Evolutionary conservation across 208 protist genomes (phyloP).

Genomic region (Strigomonas culicis): DNA sequence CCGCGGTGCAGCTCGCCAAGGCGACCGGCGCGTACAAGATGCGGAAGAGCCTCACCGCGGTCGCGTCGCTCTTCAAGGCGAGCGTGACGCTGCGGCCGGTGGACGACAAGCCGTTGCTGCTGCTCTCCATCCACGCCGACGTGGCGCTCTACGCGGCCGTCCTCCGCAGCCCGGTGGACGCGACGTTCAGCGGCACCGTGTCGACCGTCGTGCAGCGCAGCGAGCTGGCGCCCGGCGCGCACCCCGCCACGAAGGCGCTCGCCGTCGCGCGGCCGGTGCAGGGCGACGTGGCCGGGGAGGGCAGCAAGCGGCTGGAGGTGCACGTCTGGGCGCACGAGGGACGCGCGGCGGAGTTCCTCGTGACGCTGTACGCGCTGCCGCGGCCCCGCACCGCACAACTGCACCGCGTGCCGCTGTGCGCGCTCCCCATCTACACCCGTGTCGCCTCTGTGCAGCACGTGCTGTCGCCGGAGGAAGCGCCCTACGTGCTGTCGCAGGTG

Average conservation of each 20-base stretch:
- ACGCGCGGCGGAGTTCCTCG: constrained; percentile 30
- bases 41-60: constrained; percentile 31
- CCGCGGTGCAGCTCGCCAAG: constrained; percentile 37
- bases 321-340: constrained; percentile 60
- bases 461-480: constrained; percentile 18
- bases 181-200: constrained; percentile 45
- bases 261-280: constrained; percentile 20
- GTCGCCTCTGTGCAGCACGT: constrained; percentile 26
- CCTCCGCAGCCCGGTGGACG: constrained; percentile 33
- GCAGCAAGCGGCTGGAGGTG: constrained; percentile 36
- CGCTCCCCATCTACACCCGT: constrained; percentile 66
- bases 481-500: constrained; percentile 39
- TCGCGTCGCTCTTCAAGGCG: constrained; percentile 64
- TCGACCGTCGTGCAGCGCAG: constrained; percentile 25
- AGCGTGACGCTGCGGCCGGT: constrained; percentile 46
- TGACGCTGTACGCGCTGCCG: constrained; percentile 40
- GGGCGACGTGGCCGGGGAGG: constrained; percentile 21
- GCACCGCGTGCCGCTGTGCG: constrained; percentile 44
- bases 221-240: not conserved
- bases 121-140: constrained; percentile 50
- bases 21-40: constrained; percentile 17
- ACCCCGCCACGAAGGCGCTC: constrained; percentile 5
- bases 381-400: constrained; percentile 72
- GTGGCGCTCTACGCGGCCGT: constrained; percentile 49
- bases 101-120: constrained; percentile 43